phyloP scores from a whole-genome alignment of 192 early-diverging fungal species.

The Blastocladiella britannica region DNA sequence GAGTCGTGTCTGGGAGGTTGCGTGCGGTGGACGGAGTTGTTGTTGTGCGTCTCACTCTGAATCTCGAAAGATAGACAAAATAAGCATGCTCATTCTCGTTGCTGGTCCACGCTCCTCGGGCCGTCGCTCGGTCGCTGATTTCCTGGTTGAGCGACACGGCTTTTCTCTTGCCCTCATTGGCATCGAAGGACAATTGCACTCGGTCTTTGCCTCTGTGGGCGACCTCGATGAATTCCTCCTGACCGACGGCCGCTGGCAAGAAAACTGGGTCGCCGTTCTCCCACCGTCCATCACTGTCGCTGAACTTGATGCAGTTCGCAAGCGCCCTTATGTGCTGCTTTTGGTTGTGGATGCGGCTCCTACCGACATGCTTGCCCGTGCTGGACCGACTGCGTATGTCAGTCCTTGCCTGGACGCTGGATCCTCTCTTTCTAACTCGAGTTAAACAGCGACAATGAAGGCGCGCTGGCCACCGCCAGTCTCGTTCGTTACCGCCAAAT shows the following conservation, averaged over 20 bases:
- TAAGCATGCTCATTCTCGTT: slow-evolving; percentile 53
- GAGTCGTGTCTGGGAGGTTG: too few species aligned
- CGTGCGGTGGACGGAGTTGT: too few species aligned
- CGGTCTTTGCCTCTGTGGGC: slow-evolving; percentile 29
- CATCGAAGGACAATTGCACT: background rate
- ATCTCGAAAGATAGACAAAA: too few species aligned
- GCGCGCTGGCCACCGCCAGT: background rate
- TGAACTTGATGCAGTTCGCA: slow-evolving; percentile 32
- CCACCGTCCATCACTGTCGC: slow-evolving; percentile 22
- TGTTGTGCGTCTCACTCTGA: too few species aligned
- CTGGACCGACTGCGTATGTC: background rate
- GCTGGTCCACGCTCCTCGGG: slow-evolving; percentile 43
- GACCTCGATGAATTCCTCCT: slow-evolving; percentile 47
- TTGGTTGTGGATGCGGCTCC: slow-evolving; percentile 66
- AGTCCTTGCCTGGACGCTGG: slow-evolving; percentile 2
- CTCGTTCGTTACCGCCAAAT: slow-evolving; percentile 4
- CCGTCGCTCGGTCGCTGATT: slow-evolving; percentile 36
- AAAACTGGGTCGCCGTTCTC: slow-evolving; percentile 47
- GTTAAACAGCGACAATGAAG: background rate
- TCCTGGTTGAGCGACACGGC: slow-evolving; percentile 24
- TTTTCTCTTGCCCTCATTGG: slow-evolving; percentile 22
- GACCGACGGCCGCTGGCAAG: slow-evolving; percentile 34
- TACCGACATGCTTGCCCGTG: slow-evolving; percentile 9
- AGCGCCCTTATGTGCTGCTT: slow-evolving; percentile 44
- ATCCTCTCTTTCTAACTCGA: slow-evolving; percentile 1